Evolutionary conservation across 768 basidiomycete species (phyloP).

Genomic region (Boletales sp.): DNA sequence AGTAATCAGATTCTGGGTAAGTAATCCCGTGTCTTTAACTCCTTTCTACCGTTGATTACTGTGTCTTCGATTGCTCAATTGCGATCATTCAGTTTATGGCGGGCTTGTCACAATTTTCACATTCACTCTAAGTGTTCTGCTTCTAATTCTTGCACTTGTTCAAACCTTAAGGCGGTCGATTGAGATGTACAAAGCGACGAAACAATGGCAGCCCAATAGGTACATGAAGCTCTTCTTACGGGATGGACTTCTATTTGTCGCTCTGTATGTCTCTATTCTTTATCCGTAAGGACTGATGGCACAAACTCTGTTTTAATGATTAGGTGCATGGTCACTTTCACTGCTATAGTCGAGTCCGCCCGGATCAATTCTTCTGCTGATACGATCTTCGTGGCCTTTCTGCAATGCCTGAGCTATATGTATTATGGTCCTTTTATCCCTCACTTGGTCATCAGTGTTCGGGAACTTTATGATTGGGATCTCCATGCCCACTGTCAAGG

Average conservation of each 20-base stretch:
- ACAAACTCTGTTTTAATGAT: neutral
- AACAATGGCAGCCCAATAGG: slow-evolving; percentile 5
- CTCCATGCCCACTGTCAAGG: neutral
- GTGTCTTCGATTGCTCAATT: neutral
- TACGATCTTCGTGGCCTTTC: too few relatives aligned
- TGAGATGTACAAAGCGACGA: slow-evolving; percentile 1
- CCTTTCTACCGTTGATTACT: neutral
- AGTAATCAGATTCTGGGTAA: neutral
- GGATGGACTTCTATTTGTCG: slow-evolving; percentile 6
- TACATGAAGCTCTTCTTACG: neutral
- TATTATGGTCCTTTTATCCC: neutral
- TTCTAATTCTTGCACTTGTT: neutral
- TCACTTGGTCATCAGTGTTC: slow-evolving; percentile 9
- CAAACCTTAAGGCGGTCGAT: neutral
- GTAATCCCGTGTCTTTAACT: too few relatives aligned
- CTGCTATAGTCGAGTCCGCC: neutral
- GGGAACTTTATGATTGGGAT: neutral
- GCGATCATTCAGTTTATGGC: neutral
- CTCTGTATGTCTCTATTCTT: slow-evolving; percentile 1
- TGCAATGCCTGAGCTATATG: neutral
- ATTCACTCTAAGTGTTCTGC: neutral
- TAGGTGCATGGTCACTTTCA: neutral
- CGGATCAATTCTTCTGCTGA: neutral
- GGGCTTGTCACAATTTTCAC: neutral
- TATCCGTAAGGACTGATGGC: neutral